Evolutionary conservation across 2,329 filamentous ascomycete species (phyloP), one percentile per base, ranked within the genome.

Genomic region (Hymenoscyphus scutula): DNA sequence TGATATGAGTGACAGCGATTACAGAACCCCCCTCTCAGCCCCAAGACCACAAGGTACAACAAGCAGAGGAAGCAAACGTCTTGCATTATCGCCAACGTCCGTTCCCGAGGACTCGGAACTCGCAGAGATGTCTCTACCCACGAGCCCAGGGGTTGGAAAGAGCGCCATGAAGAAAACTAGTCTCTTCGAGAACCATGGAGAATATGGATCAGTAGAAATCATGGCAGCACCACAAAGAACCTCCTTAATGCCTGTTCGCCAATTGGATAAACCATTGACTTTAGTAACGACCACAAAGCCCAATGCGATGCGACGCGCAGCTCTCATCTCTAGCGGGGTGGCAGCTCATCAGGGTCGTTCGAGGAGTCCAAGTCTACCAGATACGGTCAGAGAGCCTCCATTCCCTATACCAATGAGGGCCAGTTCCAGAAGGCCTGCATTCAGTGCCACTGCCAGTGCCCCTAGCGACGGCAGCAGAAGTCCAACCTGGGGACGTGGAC

Each of bases 371-470:
- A 91, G 82, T 73, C 76, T 86, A 59, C 81, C 79, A 57, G 91
- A 86, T 64, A 64, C 79, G 60, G 78, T 80, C 27, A 71, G 75
- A 32, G 81, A 85, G 59, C 93, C 95, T 30, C 95, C 95, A 0
- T 97, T 96, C 79, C 93, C 95, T 0, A 96, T 99, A 6, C 95
- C 95, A 0, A 89, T 88, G 2, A 83, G 95, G 62, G 90, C 91
- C 32, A 98, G 94, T 76, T 99, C 93, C 5, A 86, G 92, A 64
- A 88, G 89, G 70, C 83, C 41, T 48, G 84, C 86, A 0, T 76
- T 87, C 64, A 88, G 84, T 68, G 79, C 83, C 57, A 92, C 89
- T 73, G 79, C 83, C 58, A 92, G 90, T 73, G 80, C 81, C 2
- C 81, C 71, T 8, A 86, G 84, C 65, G 92, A 97, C 65, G 90